A percentile compares a stretch with the other conserved stretches of the same genome.
Conservation (phyloP, 2,329 filamentous ascomycete genomes). For the Ceratocystis eucalypticola region DNA sequence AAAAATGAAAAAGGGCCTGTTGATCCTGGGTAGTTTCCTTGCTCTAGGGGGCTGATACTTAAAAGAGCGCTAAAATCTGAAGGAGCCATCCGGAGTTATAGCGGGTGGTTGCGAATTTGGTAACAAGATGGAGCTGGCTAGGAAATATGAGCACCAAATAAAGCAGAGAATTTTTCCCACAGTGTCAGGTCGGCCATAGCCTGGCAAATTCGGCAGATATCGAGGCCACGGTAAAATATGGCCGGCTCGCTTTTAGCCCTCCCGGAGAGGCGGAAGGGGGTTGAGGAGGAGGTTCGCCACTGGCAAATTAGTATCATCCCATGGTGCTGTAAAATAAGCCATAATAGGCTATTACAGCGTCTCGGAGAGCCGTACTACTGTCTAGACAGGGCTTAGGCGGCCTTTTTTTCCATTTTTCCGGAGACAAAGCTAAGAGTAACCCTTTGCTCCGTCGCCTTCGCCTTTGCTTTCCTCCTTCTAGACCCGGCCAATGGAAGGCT, state of each 20-base stretch:
- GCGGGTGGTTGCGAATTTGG: not conserved
- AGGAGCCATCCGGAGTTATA: not conserved
- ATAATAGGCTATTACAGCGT: too few relatives aligned
- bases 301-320: not conserved
- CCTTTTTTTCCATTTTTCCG: slow-evolving; percentile 1
- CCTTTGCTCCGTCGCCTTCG: not conserved
- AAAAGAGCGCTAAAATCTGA: not conserved
- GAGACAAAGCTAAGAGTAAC: not conserved
- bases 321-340: not conserved
- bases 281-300: not conserved
- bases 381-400: not conserved
- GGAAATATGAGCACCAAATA: not conserved
- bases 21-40: not conserved
- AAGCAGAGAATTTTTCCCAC: too few relatives aligned
- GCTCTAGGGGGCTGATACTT: not conserved
- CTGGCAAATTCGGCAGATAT: not conserved
- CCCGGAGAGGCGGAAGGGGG: not conserved
- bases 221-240: not conserved
- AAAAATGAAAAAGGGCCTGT: not conserved
- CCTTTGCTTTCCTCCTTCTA: not conserved
- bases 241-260: not conserved
- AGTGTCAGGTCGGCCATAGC: too few relatives aligned
- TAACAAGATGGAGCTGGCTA: not conserved
- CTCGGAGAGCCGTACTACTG: too few relatives aligned
- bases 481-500: not conserved